Conservation (phyloP, 2,329 filamentous ascomycete species). For the Calonectria pteridis region DNA sequence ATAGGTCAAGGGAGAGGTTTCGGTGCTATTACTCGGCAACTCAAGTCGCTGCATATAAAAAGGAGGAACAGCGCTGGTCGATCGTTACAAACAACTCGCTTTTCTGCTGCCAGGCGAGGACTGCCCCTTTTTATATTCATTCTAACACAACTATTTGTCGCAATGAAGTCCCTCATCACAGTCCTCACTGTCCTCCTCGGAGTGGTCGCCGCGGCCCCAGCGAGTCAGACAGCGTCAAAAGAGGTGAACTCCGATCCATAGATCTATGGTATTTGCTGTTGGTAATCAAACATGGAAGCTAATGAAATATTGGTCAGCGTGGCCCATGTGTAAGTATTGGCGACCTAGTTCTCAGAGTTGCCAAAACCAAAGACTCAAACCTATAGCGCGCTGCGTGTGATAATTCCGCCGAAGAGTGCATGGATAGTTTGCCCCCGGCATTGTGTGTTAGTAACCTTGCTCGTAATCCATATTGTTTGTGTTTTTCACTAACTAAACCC, state of each 20-base stretch:
- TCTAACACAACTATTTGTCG: background rate
- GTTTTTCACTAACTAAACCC: background rate
- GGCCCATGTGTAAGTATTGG: background rate
- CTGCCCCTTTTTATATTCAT: background rate
- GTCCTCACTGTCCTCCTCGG: background rate
- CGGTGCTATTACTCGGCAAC: background rate
- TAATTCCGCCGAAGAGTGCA: background rate
- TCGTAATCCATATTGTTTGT: too few species aligned
- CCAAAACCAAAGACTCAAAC: background rate
- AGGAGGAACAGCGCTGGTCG: background rate
- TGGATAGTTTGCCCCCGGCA: background rate
- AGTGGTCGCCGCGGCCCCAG: background rate
- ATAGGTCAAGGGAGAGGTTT: background rate
- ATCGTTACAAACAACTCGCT: background rate
- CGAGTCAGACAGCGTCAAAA: background rate
- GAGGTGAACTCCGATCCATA: background rate
- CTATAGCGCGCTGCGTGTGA: background rate
- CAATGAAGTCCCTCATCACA: background rate
- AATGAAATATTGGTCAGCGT: background rate
- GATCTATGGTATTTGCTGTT: background rate
- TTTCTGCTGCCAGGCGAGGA: too few species aligned
- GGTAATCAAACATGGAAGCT: background rate
- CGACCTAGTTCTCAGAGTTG: background rate
- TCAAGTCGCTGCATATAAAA: background rate
- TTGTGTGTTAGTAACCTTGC: background rate